These are phyloP conservation scores for Zangia roseola DNA, from an alignment of 768 basidiomycete genomes.

Conservation along the genomic window DNA sequence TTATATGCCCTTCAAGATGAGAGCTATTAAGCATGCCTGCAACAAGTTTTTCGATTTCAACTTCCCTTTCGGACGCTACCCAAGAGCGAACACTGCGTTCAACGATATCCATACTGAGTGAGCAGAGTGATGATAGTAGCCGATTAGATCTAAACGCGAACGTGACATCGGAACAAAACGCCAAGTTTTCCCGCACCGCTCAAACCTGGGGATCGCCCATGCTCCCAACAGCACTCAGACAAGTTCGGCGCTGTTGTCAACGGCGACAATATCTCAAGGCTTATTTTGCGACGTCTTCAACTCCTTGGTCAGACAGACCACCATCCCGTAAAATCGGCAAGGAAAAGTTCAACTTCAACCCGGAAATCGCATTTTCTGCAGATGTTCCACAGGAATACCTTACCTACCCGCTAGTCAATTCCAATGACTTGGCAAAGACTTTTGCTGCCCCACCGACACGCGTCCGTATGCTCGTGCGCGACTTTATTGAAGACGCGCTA, in stretches of 20 bases:
- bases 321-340: conserved; percentile 12
- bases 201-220: conserved; percentile 10
- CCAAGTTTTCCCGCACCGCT: conserved; percentile 8
- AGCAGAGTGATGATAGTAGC: not conserved
- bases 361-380: conserved; percentile 52
- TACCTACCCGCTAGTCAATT: conserved; percentile 59
- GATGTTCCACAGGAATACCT: conserved; percentile 44
- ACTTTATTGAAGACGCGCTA: conserved; percentile 94
- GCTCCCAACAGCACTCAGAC: conserved; percentile 21
- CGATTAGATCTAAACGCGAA: conserved; percentile 9
- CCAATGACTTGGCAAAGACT: conserved; percentile 59
- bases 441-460: conserved; percentile 61
- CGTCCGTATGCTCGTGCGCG: conserved; percentile 92
- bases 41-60: conserved; percentile 57
- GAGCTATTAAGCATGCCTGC: conserved; percentile 44
- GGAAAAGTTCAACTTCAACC: conserved; percentile 82
- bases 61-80: conserved; percentile 62
- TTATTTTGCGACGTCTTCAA: conserved; percentile 23
- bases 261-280: conserved; percentile 24
- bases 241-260: conserved; percentile 18
- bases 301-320: conserved; percentile 11
- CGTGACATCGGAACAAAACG: conserved; percentile 1
- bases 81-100: conserved; percentile 66
- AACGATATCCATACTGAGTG: conserved; percentile 38
- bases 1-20: not conserved